A percentile compares a stretch with the other conserved stretches of the same genome.
Conservation (phyloP, 1,284 basidiomycete species). For the Ganoderma resinaceum region DNA sequence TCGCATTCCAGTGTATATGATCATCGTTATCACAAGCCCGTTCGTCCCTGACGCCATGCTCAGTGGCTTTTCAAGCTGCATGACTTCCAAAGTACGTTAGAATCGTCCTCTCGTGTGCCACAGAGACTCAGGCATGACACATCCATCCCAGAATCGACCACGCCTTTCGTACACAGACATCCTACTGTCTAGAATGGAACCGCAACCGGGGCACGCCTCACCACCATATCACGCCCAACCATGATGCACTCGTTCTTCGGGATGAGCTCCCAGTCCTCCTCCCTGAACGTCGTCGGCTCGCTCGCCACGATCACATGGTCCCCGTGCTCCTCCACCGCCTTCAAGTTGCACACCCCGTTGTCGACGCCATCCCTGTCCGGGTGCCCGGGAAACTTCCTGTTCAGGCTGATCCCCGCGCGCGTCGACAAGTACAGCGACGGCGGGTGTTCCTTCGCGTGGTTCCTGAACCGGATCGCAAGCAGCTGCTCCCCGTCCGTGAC, state of each 20-base stretch:
- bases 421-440: conserved; percentile 47
- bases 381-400: conserved; percentile 47
- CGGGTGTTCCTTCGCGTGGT: conserved; percentile 44
- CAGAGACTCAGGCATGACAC: background rate
- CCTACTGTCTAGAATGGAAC: conserved; percentile 27
- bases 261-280: conserved; percentile 44
- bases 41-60: background rate
- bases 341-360: conserved; percentile 32
- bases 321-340: conserved; percentile 39
- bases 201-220: conserved; percentile 32
- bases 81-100: background rate
- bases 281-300: conserved; percentile 45
- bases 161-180: background rate
- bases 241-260: conserved; percentile 42
- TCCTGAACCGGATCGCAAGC: conserved; percentile 43
- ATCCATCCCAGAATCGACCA: background rate
- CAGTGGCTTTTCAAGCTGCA: background rate
- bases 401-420: conserved; percentile 44
- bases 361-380: conserved; percentile 38
- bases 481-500: conserved; percentile 44
- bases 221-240: conserved; percentile 40
- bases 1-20: background rate
- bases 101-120: background rate
- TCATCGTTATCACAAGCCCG: background rate
- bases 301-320: conserved; percentile 45